Evolutionary conservation across 306 rosid genomes (phyloP), one percentile per base, ranked within the genome.

Genomic region (Prunus kanzakura): DNA sequence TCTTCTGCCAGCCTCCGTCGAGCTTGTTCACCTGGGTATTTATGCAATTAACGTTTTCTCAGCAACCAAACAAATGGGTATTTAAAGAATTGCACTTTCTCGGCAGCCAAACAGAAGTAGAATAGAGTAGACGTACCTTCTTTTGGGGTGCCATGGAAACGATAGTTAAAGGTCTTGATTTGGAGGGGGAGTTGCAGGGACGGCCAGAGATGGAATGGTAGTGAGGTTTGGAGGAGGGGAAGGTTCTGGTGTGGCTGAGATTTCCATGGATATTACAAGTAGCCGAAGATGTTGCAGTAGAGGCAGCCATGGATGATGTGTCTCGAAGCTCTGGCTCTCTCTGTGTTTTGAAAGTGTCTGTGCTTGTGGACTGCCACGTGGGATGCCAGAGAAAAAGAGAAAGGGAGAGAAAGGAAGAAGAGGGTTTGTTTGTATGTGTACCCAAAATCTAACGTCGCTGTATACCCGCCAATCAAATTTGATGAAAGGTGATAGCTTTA

Each of bases 1-100:
- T 72, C 55, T 94, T 94, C 88, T 91, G 67, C 98, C 98, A 94
- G 22, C 72, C 78, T 1, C 81, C 73, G 65, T 94, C 87, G 87
- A 85, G 88, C 86, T 89, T 92, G 91, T 94, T 90, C 89, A 94
- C 98, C 98, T 91, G 78, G 22, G 51, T 41, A 52, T 67, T 29
- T 12, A 15, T 11, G 7, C 18, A 30, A 19, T 51, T 19, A 22
- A 54, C 71, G 23, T 18, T 70, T 61, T 71, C 50, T 47, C 29
- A 47, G 71, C 60, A 68, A 43, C 61, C 56, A 72, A 76, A 77
- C 75, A 64, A 58, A 74, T 6, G 13, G 64, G 55, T 18, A 10
- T 27, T 47, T 2, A 5, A 0, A 65, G 9, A 49, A 30, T 29
- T 2, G 19, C 15, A 16, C n/a, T 69, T 35, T 70, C 49, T 46